Percentiles rank a stretch among this genome's conserved stretches.
Conservation (phyloP, 495 filamentous ascomycete genomes). For the Saxispiralis lemnorum region DNA sequence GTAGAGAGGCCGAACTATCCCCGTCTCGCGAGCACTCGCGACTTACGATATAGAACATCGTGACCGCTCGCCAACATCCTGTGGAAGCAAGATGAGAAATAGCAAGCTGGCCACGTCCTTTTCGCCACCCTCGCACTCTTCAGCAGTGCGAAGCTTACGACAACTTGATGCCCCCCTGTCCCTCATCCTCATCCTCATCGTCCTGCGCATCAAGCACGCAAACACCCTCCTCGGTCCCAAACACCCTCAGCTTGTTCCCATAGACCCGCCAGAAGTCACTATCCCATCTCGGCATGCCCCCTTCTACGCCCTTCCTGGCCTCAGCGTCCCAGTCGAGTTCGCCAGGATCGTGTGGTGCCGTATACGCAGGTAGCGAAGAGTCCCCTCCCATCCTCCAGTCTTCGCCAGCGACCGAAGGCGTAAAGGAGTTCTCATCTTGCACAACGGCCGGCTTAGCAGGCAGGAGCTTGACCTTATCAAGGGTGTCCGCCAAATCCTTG, state of each 20-base stretch:
- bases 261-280: slow-evolving; percentile 43
- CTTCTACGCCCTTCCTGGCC: background rate
- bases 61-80: no score
- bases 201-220: slow-evolving; percentile 22
- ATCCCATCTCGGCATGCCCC: slow-evolving; percentile 31
- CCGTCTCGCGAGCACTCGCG: no score
- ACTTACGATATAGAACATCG: no score
- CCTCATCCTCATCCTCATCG: background rate
- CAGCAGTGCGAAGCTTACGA: no score
- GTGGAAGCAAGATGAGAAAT: no score
- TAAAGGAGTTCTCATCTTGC: slow-evolving; percentile 5
- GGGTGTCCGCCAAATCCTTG: background rate
- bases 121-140: no score
- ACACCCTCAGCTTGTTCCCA: slow-evolving; percentile 47
- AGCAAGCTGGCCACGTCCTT: no score
- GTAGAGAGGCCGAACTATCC: no score
- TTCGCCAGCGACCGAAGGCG: slow-evolving; percentile 4
- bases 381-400: slow-evolving; percentile 12
- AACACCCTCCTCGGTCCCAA: slow-evolving; percentile 42
- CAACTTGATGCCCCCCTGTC: slow-evolving; percentile 2
- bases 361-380: background rate
- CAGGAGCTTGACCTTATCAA: background rate
- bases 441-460: slow-evolving; percentile 10
- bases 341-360: no score
- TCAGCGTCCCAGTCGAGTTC: background rate